phyloP scores from a whole-genome alignment of 1,284 basidiomycete species.

The Puccinia horiana region DNA sequence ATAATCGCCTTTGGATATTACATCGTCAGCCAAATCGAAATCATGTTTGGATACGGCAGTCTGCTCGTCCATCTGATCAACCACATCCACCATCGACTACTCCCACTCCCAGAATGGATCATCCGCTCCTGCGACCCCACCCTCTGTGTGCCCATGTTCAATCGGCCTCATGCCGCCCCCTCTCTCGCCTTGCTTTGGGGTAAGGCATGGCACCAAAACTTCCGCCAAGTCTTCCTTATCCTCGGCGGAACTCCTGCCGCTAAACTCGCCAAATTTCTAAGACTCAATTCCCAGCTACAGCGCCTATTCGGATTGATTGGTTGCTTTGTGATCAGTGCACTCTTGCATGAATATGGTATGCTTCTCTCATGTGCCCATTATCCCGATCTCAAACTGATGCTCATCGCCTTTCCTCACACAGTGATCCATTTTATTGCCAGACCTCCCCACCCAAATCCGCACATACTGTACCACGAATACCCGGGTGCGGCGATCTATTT shows the following conservation, averaged over 20 bases:
- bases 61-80: slow-evolving; percentile 19
- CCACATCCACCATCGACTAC: neutral
- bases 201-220: slow-evolving; percentile 32
- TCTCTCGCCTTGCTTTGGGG: slow-evolving; percentile 28
- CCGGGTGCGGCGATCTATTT: slow-evolving; percentile 30
- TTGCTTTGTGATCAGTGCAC: slow-evolving; percentile 13
- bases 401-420: neutral
- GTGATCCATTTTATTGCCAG: slow-evolving; percentile 32
- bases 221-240: slow-evolving; percentile 23
- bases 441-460: slow-evolving; percentile 26
- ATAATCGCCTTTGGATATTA: slow-evolving; percentile 21
- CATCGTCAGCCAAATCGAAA: slow-evolving; percentile 4
- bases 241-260: neutral
- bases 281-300: neutral
- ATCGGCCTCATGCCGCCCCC: neutral
- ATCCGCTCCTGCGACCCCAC: neutral
- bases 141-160: slow-evolving; percentile 11
- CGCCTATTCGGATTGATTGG: neutral
- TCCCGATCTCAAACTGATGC: neutral
- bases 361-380: neutral
- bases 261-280: neutral
- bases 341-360: slow-evolving; percentile 36
- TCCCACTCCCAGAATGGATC: neutral
- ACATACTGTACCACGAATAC: slow-evolving; percentile 5
- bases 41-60: slow-evolving; percentile 14